Percentiles rank a stretch among this genome's conserved stretches.
Conservation (phyloP, 805 yeast species). For the Zygoascus tannicola region DNA sequence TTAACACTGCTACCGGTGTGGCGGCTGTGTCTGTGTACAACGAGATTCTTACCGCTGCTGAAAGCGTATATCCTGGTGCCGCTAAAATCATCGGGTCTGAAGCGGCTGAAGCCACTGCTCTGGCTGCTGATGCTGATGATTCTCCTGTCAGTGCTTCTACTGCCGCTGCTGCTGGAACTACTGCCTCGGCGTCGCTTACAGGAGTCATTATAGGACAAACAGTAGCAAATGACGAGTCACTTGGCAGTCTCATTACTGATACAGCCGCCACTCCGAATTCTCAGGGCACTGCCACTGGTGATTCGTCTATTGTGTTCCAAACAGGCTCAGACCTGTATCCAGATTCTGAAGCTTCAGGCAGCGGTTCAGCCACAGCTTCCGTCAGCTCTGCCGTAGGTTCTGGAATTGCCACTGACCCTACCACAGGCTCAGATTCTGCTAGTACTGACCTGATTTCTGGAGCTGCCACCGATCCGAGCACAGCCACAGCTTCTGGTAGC, state of each 20-base stretch:
- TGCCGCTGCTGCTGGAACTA: conserved; percentile 3
- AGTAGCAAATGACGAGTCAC: too few relatives aligned
- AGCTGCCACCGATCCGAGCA: conserved; percentile 4
- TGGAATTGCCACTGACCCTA: background rate
- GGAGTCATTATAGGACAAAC: too few relatives aligned
- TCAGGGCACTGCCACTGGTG: too few relatives aligned
- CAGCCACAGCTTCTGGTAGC: conserved; percentile 30
- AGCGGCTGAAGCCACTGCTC: conserved; percentile 5
- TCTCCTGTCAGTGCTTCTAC: conserved; percentile 4
- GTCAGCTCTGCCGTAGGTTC: conserved; percentile 23
- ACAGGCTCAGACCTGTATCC: too few relatives aligned
- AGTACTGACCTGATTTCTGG: background rate
- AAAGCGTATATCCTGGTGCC: conserved; percentile 14
- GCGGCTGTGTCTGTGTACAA: conserved; percentile 8
- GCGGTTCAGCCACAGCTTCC: conserved; percentile 28
- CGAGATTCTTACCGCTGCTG: conserved; percentile 14
- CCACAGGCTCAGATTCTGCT: background rate
- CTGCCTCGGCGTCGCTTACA: conserved; percentile 5
- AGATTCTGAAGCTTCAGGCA: too few relatives aligned
- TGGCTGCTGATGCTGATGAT: conserved; percentile 31
- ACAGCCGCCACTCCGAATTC: too few relatives aligned
- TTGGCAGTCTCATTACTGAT: too few relatives aligned
- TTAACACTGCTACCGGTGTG: conserved; percentile 14
- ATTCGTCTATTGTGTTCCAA: too few relatives aligned
- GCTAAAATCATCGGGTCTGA: conserved; percentile 9